Evolutionary conservation across 2,329 filamentous ascomycete species (phyloP).

Genomic region (Penicillium digitatum): DNA sequence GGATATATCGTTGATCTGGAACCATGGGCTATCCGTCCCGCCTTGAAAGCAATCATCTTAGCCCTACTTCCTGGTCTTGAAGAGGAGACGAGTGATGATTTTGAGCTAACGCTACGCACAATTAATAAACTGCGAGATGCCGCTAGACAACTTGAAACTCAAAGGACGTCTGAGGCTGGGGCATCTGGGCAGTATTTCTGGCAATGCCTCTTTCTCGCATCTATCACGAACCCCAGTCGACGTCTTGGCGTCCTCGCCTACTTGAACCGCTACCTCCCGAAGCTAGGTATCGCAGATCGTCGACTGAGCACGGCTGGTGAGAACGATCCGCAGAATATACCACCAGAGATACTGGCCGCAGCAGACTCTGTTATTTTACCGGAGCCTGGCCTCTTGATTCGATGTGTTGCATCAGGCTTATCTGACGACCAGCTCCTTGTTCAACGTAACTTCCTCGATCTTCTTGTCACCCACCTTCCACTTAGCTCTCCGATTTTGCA

Average conservation of each 20-base stretch:
- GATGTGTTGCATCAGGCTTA: constrained; percentile 88
- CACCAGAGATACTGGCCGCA: constrained; percentile 32
- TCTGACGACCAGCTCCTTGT: constrained; percentile 84
- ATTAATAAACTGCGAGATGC: constrained; percentile 71
- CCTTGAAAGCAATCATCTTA: constrained; percentile 83
- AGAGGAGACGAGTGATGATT: constrained; percentile 95
- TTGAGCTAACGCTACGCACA: constrained; percentile 77
- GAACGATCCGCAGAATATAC: constrained; percentile 24
- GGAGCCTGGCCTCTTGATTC: constrained; percentile 83
- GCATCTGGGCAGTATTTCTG: constrained; percentile 85
- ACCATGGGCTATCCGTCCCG: constrained; percentile 69
- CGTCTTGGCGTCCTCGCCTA: constrained; percentile 86
- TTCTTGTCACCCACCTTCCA: constrained; percentile 85
- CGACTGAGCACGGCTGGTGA: constrained; percentile 30
- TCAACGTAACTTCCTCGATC: constrained; percentile 87
- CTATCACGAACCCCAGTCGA: constrained; percentile 81
- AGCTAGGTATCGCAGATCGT: constrained; percentile 51
- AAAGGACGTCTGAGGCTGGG: constrained; percentile 49
- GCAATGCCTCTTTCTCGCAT: constrained; percentile 94
- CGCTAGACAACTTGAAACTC: constrained; percentile 51
- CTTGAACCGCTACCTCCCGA: constrained; percentile 72
- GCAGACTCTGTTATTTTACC: constrained; percentile 58
- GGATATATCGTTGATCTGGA: constrained; percentile 71
- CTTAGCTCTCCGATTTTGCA: constrained; percentile 79
- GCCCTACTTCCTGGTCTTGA: constrained; percentile 88